Base-by-base conservation (phyloP, 805 yeast genomes). In the Yarrowia keelungensis region DNA sequence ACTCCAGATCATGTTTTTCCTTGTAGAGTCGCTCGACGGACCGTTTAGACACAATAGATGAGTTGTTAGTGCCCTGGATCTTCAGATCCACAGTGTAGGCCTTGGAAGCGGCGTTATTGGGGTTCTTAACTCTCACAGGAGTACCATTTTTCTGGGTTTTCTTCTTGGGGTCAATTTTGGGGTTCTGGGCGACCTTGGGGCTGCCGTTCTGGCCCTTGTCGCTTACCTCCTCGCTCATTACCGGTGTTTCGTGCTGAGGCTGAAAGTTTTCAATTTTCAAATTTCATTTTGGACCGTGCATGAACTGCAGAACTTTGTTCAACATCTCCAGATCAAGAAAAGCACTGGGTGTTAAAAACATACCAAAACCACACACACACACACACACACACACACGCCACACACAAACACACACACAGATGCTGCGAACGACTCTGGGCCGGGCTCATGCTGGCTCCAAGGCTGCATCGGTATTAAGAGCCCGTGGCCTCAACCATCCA, bases 51-150 rank as follows among this genome's bases (percentile, higher is more conserved):
- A 89, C 92, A 61, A 91, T 90, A 0, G 96, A 90, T 8, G 92
- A 89, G 73, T 88, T 89, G 74, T 91, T 90, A 2, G 97, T 90
- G 3, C 91, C 92, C 77, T 90, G 96, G n/a, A 90, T 87, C 56
- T 62, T 62, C 26, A 62, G 67, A 62, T 62, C 56, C 47, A 62
- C 56, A 14, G 54, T 47, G 39, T 62, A 41, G 22, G 67, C 56
- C 47, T 47, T 62, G 35, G 54, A 39, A 3, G 56, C 56, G 5
- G 22, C 38, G 35, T 47, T 47, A 16, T 39, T 47, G 46, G 54
- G 56, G 47, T 62, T 62, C 39, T 62, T 49, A n/a, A 47, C 39
- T 38, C 39, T 19, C 38, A 41, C 39, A 5, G 56, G 39, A 22
- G 41, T 38, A 47, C 22, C 56, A 19, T 38, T 26, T 36, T 62